Evolutionary conservation across 1,284 basidiomycete species (phyloP).

Genomic region (Termitomyces sp.): DNA sequence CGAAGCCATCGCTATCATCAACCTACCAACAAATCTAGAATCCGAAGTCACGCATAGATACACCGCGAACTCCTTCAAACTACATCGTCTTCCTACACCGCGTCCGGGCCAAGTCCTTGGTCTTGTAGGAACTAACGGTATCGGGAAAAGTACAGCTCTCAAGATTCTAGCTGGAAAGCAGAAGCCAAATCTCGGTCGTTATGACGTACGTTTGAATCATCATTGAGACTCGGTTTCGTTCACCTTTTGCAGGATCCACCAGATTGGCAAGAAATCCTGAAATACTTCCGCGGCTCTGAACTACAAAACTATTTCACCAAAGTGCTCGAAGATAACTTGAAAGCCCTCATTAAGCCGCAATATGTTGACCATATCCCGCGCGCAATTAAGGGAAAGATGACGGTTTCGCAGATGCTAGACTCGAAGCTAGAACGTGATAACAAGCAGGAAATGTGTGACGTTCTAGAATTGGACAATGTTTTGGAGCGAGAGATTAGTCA

Average conservation of each 20-base stretch:
- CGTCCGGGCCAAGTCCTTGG: conserved; percentile 94
- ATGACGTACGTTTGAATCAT: conserved; percentile 59
- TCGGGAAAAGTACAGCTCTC: conserved; percentile 94
- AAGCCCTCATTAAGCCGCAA: conserved; percentile 97
- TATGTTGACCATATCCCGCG: conserved; percentile 98
- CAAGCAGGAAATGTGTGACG: conserved; percentile 75
- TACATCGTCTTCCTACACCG: conserved; percentile 93
- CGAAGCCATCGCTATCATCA: conserved; percentile 96
- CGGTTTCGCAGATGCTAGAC: conserved; percentile 86
- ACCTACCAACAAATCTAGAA: conserved; percentile 92
- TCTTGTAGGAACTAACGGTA: conserved; percentile 96
- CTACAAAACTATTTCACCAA: conserved; percentile 98
- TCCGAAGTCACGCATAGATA: conserved; percentile 95
- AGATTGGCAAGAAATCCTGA: conserved; percentile 96
- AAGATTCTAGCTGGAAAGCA: conserved; percentile 94
- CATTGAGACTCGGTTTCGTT: conserved; percentile 1
- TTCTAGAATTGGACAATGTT: conserved; percentile 83
- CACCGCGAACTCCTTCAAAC: conserved; percentile 95
- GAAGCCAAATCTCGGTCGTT: conserved; percentile 89
- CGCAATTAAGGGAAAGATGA: conserved; percentile 87
- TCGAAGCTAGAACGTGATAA: conserved; percentile 82
- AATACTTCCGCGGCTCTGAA: conserved; percentile 96
- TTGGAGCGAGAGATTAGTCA: conserved; percentile 80
- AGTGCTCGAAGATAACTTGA: conserved; percentile 96
- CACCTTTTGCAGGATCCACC: conserved; percentile 72